Evolutionary conservation across 1,139 yeast species (phyloP).

Genomic region (Arxiozyma telluris): DNA sequence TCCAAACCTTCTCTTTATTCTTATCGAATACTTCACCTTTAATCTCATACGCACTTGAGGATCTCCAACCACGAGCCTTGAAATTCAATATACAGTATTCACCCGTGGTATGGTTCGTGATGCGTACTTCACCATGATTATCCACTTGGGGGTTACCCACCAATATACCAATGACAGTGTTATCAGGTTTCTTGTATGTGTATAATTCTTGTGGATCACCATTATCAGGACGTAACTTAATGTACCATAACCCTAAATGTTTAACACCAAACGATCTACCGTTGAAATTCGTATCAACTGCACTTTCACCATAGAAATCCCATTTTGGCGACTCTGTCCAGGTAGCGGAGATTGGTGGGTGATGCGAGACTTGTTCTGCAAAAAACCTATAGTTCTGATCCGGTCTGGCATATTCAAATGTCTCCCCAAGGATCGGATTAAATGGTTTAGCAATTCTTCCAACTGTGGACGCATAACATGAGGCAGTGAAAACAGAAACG

Average conservation of each 20-base stretch:
- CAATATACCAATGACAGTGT: conserved; percentile 91
- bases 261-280: conserved; percentile 93
- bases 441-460: conserved; percentile 94
- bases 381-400: conserved; percentile 78
- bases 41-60: conserved; percentile 83
- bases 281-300: conserved; percentile 80
- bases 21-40: conserved; percentile 63
- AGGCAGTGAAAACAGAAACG: conserved; percentile 89
- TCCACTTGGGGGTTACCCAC: conserved; percentile 95
- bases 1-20: conserved; percentile 56
- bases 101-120: conserved; percentile 80
- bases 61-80: conserved; percentile 96
- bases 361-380: conserved; percentile 96
- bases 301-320: conserved; percentile 94
- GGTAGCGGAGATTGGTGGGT: conserved; percentile 93
- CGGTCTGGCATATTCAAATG: conserved; percentile 86
- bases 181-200: conserved; percentile 88
- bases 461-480: conserved; percentile 89
- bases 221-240: conserved; percentile 66
- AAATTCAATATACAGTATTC: conserved; percentile 64
- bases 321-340: conserved; percentile 81
- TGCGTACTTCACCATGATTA: conserved; percentile 87
- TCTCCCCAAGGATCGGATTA: conserved; percentile 91
- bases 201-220: conserved; percentile 61
- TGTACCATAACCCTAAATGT: conserved; percentile 88